Evolutionary conservation across 371 early-diverging fungal genomes (phyloP).

Genomic region (Gilbertella persicaria): DNA sequence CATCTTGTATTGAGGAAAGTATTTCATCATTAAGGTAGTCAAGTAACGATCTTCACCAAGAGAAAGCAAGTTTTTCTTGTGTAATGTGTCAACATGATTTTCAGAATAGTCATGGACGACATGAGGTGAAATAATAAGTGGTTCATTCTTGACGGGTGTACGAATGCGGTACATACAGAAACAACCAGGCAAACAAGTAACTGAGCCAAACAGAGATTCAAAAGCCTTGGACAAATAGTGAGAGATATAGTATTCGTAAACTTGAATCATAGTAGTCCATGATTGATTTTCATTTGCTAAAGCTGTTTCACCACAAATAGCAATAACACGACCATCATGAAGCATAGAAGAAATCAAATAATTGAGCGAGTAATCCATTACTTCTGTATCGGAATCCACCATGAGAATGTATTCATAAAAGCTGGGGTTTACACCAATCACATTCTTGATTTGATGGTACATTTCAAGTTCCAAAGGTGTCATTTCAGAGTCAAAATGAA

Average conservation of each 20-base stretch:
- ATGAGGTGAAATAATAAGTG: slow-evolving; percentile 86
- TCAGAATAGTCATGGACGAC: slow-evolving; percentile 96
- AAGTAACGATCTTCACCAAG: slow-evolving; percentile 91
- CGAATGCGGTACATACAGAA: slow-evolving; percentile 95
- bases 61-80: slow-evolving; percentile 90
- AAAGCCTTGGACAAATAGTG: slow-evolving; percentile 98
- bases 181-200: slow-evolving; percentile 95
- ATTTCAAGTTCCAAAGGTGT: slow-evolving; percentile 89
- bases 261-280: slow-evolving; percentile 98
- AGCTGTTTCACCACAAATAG: slow-evolving; percentile 92
- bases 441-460: slow-evolving; percentile 89
- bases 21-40: slow-evolving; percentile 98
- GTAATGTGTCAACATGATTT: slow-evolving; percentile 95
- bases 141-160: slow-evolving; percentile 75
- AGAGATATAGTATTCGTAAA: slow-evolving; percentile 98
- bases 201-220: slow-evolving; percentile 98
- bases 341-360: slow-evolving; percentile 81
- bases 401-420: slow-evolving; percentile 93
- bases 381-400: slow-evolving; percentile 96
- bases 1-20: slow-evolving; percentile 96
- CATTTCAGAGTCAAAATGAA: slow-evolving; percentile 91
- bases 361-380: slow-evolving; percentile 73
- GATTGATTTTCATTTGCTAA: slow-evolving; percentile 86
- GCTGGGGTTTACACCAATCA: slow-evolving; percentile 85
- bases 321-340: slow-evolving; percentile 83